Conservation (phyloP, 2,329 filamentous ascomycete genomes). For the Penicillium vulpinum region DNA sequence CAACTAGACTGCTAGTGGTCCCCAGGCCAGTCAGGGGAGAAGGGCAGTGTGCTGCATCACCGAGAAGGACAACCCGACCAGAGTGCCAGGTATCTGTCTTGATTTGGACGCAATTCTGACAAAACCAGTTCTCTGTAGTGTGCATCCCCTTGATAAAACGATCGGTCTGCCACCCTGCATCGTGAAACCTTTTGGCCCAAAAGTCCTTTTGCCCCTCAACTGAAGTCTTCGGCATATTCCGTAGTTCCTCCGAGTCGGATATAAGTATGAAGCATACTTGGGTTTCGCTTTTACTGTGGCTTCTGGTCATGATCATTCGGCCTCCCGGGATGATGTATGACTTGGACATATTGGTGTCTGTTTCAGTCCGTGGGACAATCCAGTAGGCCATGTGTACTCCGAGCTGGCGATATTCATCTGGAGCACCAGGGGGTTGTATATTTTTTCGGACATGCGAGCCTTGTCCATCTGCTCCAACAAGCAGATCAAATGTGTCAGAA, state of each 20-base stretch:
- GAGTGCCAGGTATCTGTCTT: constrained; percentile 32
- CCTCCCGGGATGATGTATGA: constrained; percentile 22
- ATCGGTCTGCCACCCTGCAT: constrained; percentile 41
- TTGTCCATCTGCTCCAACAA: constrained; percentile 59
- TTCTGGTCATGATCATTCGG: constrained; percentile 25
- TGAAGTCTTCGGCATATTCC: constrained; percentile 11
- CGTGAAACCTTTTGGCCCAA: constrained; percentile 31
- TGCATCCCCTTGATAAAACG: constrained; percentile 43
- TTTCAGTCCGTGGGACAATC: constrained; percentile 24
- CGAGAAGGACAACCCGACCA: constrained; percentile 38
- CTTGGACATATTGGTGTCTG: constrained; percentile 22
- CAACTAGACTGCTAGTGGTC: constrained; percentile 37
- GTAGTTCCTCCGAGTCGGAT: constrained; percentile 13
- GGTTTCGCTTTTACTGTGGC: constrained; percentile 20
- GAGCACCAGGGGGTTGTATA: constrained; percentile 32
- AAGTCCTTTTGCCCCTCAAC: constrained; percentile 30
- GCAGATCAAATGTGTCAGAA: constrained; percentile 50
- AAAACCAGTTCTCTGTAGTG: constrained; percentile 47
- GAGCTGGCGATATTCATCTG: constrained; percentile 21
- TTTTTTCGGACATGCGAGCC: constrained; percentile 51
- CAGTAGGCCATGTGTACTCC: constrained; percentile 31
- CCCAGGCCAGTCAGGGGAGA: constrained; percentile 39
- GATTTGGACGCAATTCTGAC: constrained; percentile 40
- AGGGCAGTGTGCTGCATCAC: constrained; percentile 43
- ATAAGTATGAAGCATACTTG: constrained; percentile 25